phyloP scores from a whole-genome alignment of 2,329 filamentous ascomycete genomes.

The Paramyrothecium roridum region DNA sequence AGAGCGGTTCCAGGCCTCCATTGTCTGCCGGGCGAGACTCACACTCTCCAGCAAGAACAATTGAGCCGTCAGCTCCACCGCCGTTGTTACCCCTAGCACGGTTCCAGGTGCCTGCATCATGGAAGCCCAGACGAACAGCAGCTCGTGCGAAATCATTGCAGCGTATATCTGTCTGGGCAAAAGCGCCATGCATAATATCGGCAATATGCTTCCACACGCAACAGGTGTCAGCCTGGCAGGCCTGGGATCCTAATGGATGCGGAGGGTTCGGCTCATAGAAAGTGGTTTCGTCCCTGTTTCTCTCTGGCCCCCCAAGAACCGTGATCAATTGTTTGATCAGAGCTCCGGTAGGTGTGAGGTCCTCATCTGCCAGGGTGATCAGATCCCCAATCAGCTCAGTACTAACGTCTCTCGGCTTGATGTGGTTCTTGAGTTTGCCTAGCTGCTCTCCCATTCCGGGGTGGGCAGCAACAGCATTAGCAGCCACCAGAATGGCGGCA shows the following conservation, averaged over 20 bases:
- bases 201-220: conserved; percentile 36
- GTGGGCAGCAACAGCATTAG: neutral
- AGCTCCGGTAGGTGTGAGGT: conserved; percentile 25
- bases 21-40: conserved; percentile 33
- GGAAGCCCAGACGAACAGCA: conserved; percentile 40
- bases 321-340: conserved; percentile 28
- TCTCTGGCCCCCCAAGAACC: conserved; percentile 12
- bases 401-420: neutral
- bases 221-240: conserved; percentile 29
- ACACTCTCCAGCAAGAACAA: conserved; percentile 27
- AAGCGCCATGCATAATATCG: conserved; percentile 26
- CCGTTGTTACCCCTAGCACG: conserved; percentile 18
- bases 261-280: conserved; percentile 9
- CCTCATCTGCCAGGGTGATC: conserved; percentile 13
- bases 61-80: conserved; percentile 40
- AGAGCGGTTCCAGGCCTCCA: conserved; percentile 39
- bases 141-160: conserved; percentile 35
- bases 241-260: neutral
- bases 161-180: conserved; percentile 25
- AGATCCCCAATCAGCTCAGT: conserved; percentile 30
- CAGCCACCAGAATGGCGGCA: neutral
- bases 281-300: conserved; percentile 6
- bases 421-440: neutral
- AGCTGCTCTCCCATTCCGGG: neutral
- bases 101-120: conserved; percentile 39